These are phyloP conservation scores for Fusarium sp. DNA, from an alignment of 2,329 filamentous ascomycete genomes.

Conservation along the genomic window DNA sequence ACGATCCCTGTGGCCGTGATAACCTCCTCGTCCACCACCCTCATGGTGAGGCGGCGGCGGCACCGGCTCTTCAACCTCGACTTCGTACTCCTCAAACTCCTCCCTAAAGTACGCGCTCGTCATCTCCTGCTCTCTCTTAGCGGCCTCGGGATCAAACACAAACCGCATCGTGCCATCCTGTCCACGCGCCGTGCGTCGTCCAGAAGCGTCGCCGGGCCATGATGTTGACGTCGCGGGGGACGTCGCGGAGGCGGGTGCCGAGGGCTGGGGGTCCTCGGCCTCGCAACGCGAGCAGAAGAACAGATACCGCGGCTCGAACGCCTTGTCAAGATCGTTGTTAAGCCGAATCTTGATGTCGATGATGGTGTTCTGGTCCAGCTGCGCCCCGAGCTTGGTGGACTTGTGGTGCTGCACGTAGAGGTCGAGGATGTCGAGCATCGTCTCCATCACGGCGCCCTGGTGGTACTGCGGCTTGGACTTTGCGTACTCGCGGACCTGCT, in stretches of 20 bases:
- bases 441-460: slow-evolving; percentile 71
- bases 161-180: slow-evolving; percentile 85
- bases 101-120: slow-evolving; percentile 76
- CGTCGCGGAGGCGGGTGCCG: slow-evolving; percentile 48
- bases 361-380: slow-evolving; percentile 80
- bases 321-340: slow-evolving; percentile 80
- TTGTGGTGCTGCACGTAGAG: slow-evolving; percentile 88
- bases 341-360: slow-evolving; percentile 87
- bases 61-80: slow-evolving; percentile 77
- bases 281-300: slow-evolving; percentile 67
- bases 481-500: slow-evolving; percentile 62
- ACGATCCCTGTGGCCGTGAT: slow-evolving; percentile 49
- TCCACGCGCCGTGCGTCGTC: slow-evolving; percentile 52
- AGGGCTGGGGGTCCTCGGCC: slow-evolving; percentile 50
- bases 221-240: slow-evolving; percentile 56
- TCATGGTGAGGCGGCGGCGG: slow-evolving; percentile 46
- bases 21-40: slow-evolving; percentile 44
- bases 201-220: slow-evolving; percentile 51
- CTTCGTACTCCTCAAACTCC: slow-evolving; percentile 80
- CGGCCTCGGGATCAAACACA: slow-evolving; percentile 83
- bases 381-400: slow-evolving; percentile 77
- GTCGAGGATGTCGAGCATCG: slow-evolving; percentile 88
- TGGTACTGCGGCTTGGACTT: slow-evolving; percentile 59
- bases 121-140: slow-evolving; percentile 74
- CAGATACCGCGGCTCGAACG: slow-evolving; percentile 71